A percentile compares a stretch with the other conserved stretches of the same genome.
Evolutionary conservation across 2,329 filamentous ascomycete genomes (phyloP).

Genomic region (Chalaropsis ovoidea): DNA sequence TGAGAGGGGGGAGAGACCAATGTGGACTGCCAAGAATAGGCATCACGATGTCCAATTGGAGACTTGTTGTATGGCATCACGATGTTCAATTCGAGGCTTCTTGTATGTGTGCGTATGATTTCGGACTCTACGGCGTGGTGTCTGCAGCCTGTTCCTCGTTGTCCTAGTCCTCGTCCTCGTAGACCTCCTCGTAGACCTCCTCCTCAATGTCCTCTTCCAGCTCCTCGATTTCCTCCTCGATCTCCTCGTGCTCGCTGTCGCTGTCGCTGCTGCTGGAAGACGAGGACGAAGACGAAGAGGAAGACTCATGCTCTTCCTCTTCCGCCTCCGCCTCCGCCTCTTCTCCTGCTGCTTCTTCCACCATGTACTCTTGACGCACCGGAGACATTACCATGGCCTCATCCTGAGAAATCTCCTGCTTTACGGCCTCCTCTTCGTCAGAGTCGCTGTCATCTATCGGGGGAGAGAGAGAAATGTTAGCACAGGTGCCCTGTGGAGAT

Average conservation of each 20-base stretch:
- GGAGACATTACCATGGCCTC: not conserved
- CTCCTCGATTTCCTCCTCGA: slow-evolving; percentile 33
- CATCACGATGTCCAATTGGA: not conserved
- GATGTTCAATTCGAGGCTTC: not conserved
- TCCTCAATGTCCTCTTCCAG: slow-evolving; percentile 35
- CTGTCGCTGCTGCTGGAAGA: slow-evolving; percentile 10
- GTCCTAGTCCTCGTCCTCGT: slow-evolving; percentile 37
- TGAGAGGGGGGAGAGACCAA: not conserved
- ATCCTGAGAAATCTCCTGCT: not conserved
- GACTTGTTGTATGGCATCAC: not conserved
- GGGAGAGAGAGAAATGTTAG: not conserved
- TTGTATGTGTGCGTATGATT: no score
- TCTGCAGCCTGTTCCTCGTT: not conserved
- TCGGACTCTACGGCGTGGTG: not conserved
- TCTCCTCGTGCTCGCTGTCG: slow-evolving; percentile 24
- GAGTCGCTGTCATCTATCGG: slow-evolving; percentile 4
- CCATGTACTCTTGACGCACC: not conserved
- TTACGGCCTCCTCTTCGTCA: not conserved
- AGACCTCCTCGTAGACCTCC: slow-evolving; percentile 38
- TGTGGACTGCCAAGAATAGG: not conserved
- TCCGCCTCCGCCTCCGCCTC: not conserved
- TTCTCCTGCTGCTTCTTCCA: slow-evolving; percentile 2
- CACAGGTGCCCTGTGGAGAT: not conserved
- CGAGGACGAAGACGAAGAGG: not conserved
- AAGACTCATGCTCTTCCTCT: not conserved